These are phyloP conservation scores for Wickerhamomyces canadensis DNA, from an alignment of 805 yeast genomes.

Conservation along the genomic window DNA sequence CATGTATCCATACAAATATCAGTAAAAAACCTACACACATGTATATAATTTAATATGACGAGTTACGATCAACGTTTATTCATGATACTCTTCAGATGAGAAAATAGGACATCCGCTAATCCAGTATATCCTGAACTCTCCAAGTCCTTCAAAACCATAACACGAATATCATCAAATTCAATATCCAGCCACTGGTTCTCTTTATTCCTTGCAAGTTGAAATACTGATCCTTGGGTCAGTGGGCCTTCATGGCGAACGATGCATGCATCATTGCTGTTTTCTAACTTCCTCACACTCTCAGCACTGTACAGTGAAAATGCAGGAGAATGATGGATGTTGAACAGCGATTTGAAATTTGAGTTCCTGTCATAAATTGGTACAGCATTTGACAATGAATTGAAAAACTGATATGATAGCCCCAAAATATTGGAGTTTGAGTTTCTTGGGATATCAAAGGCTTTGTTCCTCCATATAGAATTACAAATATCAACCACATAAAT, in stretches of 20 bases:
- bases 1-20: neutral
- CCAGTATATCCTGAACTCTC: slow-evolving; percentile 41
- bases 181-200: slow-evolving; percentile 31
- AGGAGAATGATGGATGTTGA: slow-evolving; percentile 45
- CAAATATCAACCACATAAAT: slow-evolving; percentile 50
- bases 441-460: slow-evolving; percentile 36
- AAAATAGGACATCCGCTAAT: slow-evolving; percentile 42
- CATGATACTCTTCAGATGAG: slow-evolving; percentile 46
- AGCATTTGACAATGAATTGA: slow-evolving; percentile 16
- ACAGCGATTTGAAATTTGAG: slow-evolving; percentile 19
- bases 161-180: slow-evolving; percentile 39
- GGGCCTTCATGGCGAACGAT: slow-evolving; percentile 47
- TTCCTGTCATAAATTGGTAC: slow-evolving; percentile 22
- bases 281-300: slow-evolving; percentile 38
- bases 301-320: slow-evolving; percentile 42
- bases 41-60: neutral
- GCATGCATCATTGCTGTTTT: slow-evolving; percentile 32
- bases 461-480: slow-evolving; percentile 52
- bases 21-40: neutral
- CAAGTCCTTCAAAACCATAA: slow-evolving; percentile 38
- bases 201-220: slow-evolving; percentile 20
- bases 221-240: slow-evolving; percentile 38
- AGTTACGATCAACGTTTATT: slow-evolving; percentile 16
- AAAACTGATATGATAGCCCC: slow-evolving; percentile 26
- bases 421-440: slow-evolving; percentile 25